Evolutionary conservation across 1,284 basidiomycete genomes (phyloP).

Genomic region (Tetrapyrgos nigripes): DNA sequence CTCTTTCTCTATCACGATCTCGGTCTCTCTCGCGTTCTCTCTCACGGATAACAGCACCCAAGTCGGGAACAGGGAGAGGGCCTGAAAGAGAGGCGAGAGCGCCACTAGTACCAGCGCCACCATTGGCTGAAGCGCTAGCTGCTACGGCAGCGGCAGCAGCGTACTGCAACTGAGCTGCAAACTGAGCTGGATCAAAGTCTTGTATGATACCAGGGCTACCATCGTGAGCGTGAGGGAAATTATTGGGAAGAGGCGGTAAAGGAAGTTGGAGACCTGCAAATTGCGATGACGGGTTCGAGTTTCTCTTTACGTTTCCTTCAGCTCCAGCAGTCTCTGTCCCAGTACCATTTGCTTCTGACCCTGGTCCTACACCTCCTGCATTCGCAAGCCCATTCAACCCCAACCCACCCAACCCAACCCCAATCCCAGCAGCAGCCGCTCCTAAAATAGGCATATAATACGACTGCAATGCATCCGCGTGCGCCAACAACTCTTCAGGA

Average conservation of each 20-base stretch:
- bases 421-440: conserved; percentile 47
- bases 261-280: not conserved
- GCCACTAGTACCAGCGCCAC: too few relatives aligned
- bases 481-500: conserved; percentile 56
- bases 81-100: not conserved
- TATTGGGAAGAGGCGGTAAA: not conserved
- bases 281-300: not conserved
- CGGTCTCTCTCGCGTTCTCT: too few relatives aligned
- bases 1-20: too few relatives aligned
- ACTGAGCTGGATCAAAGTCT: not conserved
- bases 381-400: conserved; percentile 11
- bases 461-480: conserved; percentile 60
- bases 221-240: too few relatives aligned
- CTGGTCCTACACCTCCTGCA: conserved; percentile 8
- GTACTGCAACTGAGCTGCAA: not conserved
- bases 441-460: conserved; percentile 66
- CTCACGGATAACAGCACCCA: not conserved
- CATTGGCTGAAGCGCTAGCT: too few relatives aligned
- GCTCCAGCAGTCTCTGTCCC: not conserved
- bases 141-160: conserved; percentile 4
- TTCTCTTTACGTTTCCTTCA: not conserved
- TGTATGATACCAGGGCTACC: not conserved
- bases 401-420: conserved; percentile 6
- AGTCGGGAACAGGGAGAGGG: not conserved
- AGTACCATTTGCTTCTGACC: conserved; percentile 1